Evolutionary conservation across 768 basidiomycete species (phyloP), one percentile per base, ranked within the genome.

Genomic region (Lentinula edodes): DNA sequence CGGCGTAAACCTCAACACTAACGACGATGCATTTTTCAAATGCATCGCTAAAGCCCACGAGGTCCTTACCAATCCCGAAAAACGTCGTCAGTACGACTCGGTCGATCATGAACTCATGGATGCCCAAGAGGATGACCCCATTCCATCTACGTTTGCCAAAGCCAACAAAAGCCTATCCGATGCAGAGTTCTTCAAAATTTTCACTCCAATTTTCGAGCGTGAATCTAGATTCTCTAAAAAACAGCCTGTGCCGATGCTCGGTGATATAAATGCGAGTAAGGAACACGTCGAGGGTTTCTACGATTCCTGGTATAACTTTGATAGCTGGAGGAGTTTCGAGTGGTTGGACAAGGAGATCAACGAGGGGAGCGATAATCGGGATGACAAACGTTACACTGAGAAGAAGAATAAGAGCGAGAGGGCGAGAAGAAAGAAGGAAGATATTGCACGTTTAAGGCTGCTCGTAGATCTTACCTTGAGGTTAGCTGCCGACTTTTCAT

Each of bases 281-380:
- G 83, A 84, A 65, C 83, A 85, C 60, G 95, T 98, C 58, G 92
- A 96, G 72, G 81, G 76, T 6, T 98, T 99, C 81, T 99, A 99
- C 80, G 91, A 98, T 74, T 97, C 96, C 75, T 99, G 95, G 94
- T 98, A 99, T 82, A 96, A 95, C 82, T 96, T 99, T 75, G 96
- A 98, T 74, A 92, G 90, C 66, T 99, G 96, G 96, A 81, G 96
- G 68, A 92, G 89, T 73, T 99, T 98, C 72, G 96, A 99, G 76
- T 98, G 94, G 81, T 79, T 90, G 66, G 96, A 99, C 79, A 98
- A 99, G 81, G 96, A 99, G 74, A 90, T 93, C 61, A 96, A 98
- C 73, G 96, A 99, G 76, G 96, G 96, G 10, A 93, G 91, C 64
- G 96, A 98, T 72, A 92, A 83, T 71, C 96, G 96, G 61, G 96